Base-by-base conservation (phyloP, 2,329 filamentous ascomycete species). In the Colletotrichum cereale region DNA sequence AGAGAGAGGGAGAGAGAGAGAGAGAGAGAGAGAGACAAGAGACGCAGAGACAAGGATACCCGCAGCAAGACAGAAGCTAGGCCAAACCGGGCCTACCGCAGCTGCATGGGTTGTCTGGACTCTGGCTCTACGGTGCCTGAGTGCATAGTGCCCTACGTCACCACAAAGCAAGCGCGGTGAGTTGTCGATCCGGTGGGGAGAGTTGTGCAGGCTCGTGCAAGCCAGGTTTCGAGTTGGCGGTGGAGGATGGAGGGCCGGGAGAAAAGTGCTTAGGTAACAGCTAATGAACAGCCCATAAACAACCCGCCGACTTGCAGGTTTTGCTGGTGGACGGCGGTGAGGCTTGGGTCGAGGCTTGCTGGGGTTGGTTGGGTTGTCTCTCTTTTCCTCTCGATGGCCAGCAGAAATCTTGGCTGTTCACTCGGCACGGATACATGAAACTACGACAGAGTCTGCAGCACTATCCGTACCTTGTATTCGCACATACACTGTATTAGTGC, bases 201-300 rank as follows among this genome's bases (percentile, higher is more conserved):
- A 50, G 29, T 53, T 53, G 29, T 53, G 50, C 50, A 53, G 29
- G 16, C 48, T 31, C 26, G 42, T 10, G 8, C 42, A 53, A n/a
- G 62, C 66, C 47, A 60, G 55, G 66, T 66, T 66, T 69, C 66
- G 62, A 44, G 60, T 60, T 47, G 53, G 44, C 62, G 53, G 66
- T 60, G 53, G 66, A 69, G 47, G 18, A 21, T 3, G 36, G 31
- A 34, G 31, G 31, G 31, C 31, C 36, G 36, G 36, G n/a, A n/a
- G 18, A 48, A 26, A n/a, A n/a, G 24, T n/a, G 58, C 60, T 68
- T 50, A 68, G 66, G 66, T 68, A 68, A 52, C 52, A 48, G 44
- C 1, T 26, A 26, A 48, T 26, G n/a, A 26, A 24, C n/a, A 26
- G 5, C 42, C 44, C 18, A 34, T n/a, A 34, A 8, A 40, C 38